These are phyloP conservation scores for Bipolaris victoriae DNA, from an alignment of 2,329 filamentous ascomycete species.

Conservation along the genomic window DNA sequence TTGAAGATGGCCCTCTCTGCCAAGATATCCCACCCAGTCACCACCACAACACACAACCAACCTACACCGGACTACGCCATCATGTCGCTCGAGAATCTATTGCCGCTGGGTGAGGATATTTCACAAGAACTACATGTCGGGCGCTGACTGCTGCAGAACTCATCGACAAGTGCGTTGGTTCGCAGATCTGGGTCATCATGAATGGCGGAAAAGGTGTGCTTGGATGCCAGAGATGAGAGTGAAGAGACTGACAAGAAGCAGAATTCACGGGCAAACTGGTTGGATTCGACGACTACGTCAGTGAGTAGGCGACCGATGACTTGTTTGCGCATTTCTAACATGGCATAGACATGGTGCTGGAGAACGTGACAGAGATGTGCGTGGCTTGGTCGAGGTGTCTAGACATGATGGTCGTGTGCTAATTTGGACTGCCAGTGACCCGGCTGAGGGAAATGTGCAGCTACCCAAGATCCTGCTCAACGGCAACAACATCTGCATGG, in stretches of 20 bases:
- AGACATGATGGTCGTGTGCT: slow-evolving; percentile 4
- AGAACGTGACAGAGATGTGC: slow-evolving; percentile 96
- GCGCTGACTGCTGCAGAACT: slow-evolving; percentile 69
- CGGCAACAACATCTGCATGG: slow-evolving; percentile 99
- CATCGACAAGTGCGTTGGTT: slow-evolving; percentile 98
- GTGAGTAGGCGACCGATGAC: slow-evolving; percentile 65
- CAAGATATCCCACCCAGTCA: slow-evolving; percentile 30
- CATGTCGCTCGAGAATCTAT: slow-evolving; percentile 41
- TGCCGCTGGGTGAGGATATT: slow-evolving; percentile 37
- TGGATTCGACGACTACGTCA: slow-evolving; percentile 99
- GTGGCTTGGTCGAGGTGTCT: slow-evolving; percentile 37
- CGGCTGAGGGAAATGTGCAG: slow-evolving; percentile 80
- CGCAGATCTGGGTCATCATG: slow-evolving; percentile 98
- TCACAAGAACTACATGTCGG: background rate
- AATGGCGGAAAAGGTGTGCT: slow-evolving; percentile 91
- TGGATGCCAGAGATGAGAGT: background rate
- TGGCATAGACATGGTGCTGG: slow-evolving; percentile 90
- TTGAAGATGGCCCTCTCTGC: slow-evolving; percentile 15
- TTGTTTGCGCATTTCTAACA: slow-evolving; percentile 1
- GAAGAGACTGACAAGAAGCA: slow-evolving; percentile 49
- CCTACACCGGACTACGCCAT: slow-evolving; percentile 2
- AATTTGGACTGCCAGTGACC: slow-evolving; percentile 69
- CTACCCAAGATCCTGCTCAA: slow-evolving; percentile 94
- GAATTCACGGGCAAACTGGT: slow-evolving; percentile 95
- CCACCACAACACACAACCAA: slow-evolving; percentile 10